Base-by-base conservation (phyloP, 1,284 basidiomycete species). In the Omphalotus olearius region DNA sequence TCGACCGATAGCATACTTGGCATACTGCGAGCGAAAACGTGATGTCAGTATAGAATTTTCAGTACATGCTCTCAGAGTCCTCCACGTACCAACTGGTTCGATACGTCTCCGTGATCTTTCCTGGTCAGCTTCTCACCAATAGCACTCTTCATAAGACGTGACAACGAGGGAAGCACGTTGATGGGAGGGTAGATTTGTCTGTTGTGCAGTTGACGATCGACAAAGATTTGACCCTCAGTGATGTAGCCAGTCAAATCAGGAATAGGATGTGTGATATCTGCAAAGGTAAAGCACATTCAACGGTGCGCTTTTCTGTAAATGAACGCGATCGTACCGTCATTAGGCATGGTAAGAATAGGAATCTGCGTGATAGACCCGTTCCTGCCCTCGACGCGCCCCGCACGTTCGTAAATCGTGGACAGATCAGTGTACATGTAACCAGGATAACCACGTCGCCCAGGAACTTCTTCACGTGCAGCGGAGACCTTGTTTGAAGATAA, bases 351-450 rank as follows among this genome's bases (percentile, higher is more conserved):
- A 58, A 99, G 79, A 66, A 99, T 99, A 52, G 97, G 97, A 68
- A 99, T 98, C 75, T 99, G 97, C 46, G 97, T 99, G 75, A 99
- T 99, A 42, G 95, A 98, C 45, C 97, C 97, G 72, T 98, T 98
- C 57, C 97, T 84, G 57, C 97, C 97, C 72, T 96, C 75, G 44
- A 99, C 97, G 68, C 97, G 95, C 53, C 97, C 97, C 45, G 97
- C 97, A 74, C 97, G 93, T 74, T 99, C 97, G 73, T 99, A 99
- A 66, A 99, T 95, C 20, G 96, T 98, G 54, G 97, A 92, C 78
- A 95, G 80, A 79, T 98, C 94, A 14, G 94, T 98, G 75, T 98
- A 98, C 94, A 97, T 97, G 79, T 97, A 97, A 70, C 93, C 94
- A 44, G 97, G 97, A 81, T 99, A 99, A 65, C 97, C 97, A 79